phyloP scores from a whole-genome alignment of 1,284 basidiomycete species.

The Ganoderma boninense region DNA sequence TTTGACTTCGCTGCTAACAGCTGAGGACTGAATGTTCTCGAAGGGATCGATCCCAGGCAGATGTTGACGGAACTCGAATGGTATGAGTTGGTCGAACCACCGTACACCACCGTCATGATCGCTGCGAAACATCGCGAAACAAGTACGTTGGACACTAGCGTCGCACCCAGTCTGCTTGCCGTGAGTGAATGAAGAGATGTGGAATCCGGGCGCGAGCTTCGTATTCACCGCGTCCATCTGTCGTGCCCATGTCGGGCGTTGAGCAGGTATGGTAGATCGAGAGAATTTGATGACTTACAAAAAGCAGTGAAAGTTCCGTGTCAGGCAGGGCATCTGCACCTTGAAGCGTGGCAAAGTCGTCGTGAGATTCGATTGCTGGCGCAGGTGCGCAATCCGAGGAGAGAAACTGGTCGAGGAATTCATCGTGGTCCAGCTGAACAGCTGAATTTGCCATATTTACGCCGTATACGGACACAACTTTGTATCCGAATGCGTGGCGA shows the following conservation, averaged over 20 bases:
- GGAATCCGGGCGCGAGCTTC: neutral
- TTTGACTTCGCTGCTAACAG: neutral
- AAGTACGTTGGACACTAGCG: neutral
- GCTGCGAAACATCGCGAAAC: neutral
- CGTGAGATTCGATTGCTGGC: neutral
- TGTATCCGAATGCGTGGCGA: neutral
- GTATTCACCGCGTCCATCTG: neutral
- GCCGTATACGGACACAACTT: neutral
- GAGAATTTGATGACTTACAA: neutral
- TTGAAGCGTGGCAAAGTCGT: neutral
- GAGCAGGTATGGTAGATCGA: neutral
- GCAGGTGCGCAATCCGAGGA: neutral
- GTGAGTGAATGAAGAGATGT: neutral
- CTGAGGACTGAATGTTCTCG: neutral
- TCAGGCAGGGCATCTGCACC: neutral
- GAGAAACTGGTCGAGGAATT: neutral
- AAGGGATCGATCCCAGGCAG: neutral
- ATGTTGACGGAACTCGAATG: neutral
- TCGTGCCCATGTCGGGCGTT: neutral
- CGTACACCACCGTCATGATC: neutral
- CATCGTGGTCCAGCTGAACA: neutral
- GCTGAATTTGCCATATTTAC: neutral
- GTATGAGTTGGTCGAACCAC: neutral
- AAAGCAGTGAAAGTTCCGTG: neutral
- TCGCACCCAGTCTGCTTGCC: neutral